phyloP scores from a whole-genome alignment of 1,284 basidiomycete genomes.

The Violaceomyces palustris region DNA sequence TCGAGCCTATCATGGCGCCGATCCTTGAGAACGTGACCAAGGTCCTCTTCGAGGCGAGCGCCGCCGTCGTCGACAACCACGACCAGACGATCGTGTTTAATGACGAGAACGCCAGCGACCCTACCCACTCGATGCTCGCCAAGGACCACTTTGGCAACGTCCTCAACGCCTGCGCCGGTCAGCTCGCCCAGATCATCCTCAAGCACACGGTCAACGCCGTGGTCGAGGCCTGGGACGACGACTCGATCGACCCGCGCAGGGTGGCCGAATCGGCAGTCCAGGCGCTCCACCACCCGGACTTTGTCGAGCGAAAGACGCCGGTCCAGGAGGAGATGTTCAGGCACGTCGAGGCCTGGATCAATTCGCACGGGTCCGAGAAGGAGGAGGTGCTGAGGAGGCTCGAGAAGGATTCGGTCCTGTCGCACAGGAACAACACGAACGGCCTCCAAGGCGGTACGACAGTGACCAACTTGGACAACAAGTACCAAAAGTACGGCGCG shows the following conservation, averaged over 20 bases:
- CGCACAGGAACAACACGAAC: constrained; percentile 6
- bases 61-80: constrained; percentile 39
- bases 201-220: background rate
- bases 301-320: background rate
- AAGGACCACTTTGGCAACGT: constrained; percentile 48
- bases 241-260: background rate
- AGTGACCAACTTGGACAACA: background rate
- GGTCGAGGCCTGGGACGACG: background rate
- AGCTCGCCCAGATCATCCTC: constrained; percentile 42
- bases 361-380: constrained; percentile 5
- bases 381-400: constrained; percentile 5
- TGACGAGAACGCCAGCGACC: constrained; percentile 42
- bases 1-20: constrained; percentile 50
- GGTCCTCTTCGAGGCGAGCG: constrained; percentile 34
- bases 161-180: constrained; percentile 48
- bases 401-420: constrained; percentile 3
- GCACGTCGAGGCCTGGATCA: constrained; percentile 3
- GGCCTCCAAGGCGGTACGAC: background rate
- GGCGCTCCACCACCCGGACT: background rate
- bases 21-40: constrained; percentile 23
- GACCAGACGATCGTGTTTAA: constrained; percentile 52
- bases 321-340: constrained; percentile 3
- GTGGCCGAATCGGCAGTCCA: background rate
- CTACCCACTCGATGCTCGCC: constrained; percentile 35
- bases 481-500: constrained; percentile 3